phyloP scores from a whole-genome alignment of 2,329 filamentous ascomycete species.

The Colletotrichum cuscutae region DNA sequence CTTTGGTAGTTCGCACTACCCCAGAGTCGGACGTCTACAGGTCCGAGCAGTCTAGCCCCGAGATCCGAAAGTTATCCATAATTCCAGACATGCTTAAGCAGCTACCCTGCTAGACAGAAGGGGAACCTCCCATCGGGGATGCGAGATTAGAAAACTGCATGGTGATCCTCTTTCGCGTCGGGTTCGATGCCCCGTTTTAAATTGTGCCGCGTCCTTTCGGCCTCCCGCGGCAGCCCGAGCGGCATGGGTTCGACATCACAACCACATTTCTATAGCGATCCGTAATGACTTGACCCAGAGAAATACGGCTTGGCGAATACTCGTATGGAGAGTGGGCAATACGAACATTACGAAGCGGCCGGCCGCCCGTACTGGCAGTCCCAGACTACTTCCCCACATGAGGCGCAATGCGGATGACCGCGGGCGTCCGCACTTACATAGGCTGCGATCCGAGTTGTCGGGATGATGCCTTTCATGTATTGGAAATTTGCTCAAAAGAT shows the following conservation, averaged over 20 bases:
- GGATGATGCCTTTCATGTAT: neutral
- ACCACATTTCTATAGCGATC: neutral
- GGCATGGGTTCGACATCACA: neutral
- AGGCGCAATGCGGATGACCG: slow-evolving; percentile 1
- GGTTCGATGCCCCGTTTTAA: neutral
- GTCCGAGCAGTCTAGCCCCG: too few relatives aligned
- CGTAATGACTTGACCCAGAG: too few relatives aligned
- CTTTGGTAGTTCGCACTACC: too few relatives aligned
- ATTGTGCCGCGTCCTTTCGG: neutral
- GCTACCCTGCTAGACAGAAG: fast-evolving
- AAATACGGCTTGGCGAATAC: too few relatives aligned
- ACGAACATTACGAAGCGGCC: neutral
- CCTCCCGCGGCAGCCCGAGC: slow-evolving; percentile 17
- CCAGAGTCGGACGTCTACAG: too few relatives aligned
- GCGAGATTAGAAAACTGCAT: neutral
- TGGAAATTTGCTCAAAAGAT: neutral
- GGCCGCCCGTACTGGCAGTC: neutral
- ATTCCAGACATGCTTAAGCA: neutral
- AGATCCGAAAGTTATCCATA: neutral
- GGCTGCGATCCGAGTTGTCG: too few relatives aligned
- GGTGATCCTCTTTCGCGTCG: neutral
- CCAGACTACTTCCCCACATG: neutral
- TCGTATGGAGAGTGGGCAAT: neutral
- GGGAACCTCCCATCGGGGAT: neutral
- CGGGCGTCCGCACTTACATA: neutral